Evolutionary conservation across 2,329 filamentous ascomycete genomes (phyloP), one percentile per base, ranked within the genome.

Genomic region (Calonectria ilicicola): DNA sequence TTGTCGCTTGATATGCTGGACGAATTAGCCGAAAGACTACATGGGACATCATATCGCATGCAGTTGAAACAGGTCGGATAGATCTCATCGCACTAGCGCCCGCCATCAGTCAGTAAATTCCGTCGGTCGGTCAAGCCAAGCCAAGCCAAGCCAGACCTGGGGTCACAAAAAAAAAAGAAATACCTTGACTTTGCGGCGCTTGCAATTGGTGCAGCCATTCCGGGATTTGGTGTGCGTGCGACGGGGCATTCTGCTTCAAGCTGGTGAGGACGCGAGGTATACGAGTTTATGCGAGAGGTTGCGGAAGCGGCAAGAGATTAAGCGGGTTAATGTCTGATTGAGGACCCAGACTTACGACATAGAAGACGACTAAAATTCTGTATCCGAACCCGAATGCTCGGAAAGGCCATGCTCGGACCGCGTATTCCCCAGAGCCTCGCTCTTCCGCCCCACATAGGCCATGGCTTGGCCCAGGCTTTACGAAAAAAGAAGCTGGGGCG

Each of bases 151-250:
- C n/a, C n/a, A n/a, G n/a, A n/a, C n/a, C n/a, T n/a, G n/a, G n/a
- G n/a, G n/a, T n/a, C n/a, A n/a, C n/a, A n/a, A n/a, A 9, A 9
- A 9, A 5, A 35, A 35, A 14, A 10, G 3, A 35, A 14, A 51
- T 74, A 82, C 81, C 76, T 82, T 82, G 32, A 82, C 81, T 70
- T 82, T 82, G 38, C 81, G 80, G 9, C 79, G 75, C 74, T 82
- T 82, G 72, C 81, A 82, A 69, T 80, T 80, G 42, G 68, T 71
- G 72, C 81, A 82, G 46, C 81, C 81, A 15, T 75, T 82, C 14
- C 81, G 77, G 53, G 81, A 82, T 67, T 82, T 82, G 46, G 79
- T 85, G 7, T 82, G 80, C 29, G 79, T 76, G 32, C 80, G 76
- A 26, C 76, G 70, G 29, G 77, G 62, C 78, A 80, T 80, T n/a